Evolutionary conservation across 208 protist species (phyloP).

Genomic region (Acanthamoeba sp.): DNA sequence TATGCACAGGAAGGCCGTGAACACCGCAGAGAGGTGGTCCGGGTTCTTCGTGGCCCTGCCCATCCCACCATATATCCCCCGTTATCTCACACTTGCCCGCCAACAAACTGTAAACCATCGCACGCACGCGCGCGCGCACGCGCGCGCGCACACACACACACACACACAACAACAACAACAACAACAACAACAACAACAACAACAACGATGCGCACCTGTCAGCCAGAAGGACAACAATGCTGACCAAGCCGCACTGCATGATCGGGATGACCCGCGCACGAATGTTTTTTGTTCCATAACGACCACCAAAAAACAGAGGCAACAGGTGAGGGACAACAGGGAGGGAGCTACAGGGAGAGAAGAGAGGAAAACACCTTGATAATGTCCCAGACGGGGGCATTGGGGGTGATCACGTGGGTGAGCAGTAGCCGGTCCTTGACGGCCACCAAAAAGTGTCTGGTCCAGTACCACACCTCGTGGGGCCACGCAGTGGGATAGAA

Average conservation of each 20-base stretch:
- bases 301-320: not conserved
- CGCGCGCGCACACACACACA: not conserved
- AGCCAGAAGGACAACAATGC: constrained; percentile 3
- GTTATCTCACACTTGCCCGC: not conserved
- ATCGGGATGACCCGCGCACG: not conserved
- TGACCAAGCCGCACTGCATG: not conserved
- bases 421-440: constrained; percentile 19
- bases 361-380: constrained; percentile 7
- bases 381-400: constrained; percentile 27
- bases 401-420: constrained; percentile 7
- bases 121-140: not conserved
- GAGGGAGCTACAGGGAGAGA: not conserved
- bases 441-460: not conserved
- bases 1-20: constrained; percentile 30
- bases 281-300: not conserved
- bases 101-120: too few species aligned
- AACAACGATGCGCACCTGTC: not conserved
- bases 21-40: constrained; percentile 17
- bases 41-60: not conserved
- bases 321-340: not conserved
- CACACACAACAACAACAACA: not conserved
- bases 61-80: too few species aligned
- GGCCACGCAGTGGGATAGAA: not conserved
- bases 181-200: too few species aligned
- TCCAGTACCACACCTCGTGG: not conserved